Percentiles rank a stretch among this genome's conserved stretches.
Evolutionary conservation across 257 asterid species (phyloP).

Genomic region (Solanum habrochaites): DNA sequence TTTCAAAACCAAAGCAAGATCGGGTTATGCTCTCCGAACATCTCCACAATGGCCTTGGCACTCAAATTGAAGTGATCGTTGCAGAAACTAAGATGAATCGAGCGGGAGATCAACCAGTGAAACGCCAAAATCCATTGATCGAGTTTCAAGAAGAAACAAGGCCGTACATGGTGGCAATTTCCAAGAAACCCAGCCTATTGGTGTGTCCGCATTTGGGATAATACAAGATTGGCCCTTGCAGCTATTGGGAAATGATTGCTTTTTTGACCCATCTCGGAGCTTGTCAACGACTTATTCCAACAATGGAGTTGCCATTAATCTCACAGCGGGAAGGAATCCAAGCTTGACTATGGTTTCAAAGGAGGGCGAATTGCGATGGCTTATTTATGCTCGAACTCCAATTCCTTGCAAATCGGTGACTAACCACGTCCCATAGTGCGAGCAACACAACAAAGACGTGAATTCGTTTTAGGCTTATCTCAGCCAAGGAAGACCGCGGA

Average conservation of each 20-base stretch:
- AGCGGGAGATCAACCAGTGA: slow-evolving; percentile 45
- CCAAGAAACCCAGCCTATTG: slow-evolving; percentile 45
- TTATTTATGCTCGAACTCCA: slow-evolving; percentile 38
- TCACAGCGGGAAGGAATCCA: slow-evolving; percentile 32
- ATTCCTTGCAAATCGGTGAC: slow-evolving; percentile 35
- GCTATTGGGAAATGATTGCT: slow-evolving; percentile 38
- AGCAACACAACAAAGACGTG: slow-evolving; percentile 49
- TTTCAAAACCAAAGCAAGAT: slow-evolving; percentile 39
- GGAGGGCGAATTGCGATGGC: slow-evolving; percentile 48
- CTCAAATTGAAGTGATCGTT: slow-evolving; percentile 39
- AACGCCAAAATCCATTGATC: slow-evolving; percentile 39
- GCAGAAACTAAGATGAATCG: slow-evolving; percentile 38
- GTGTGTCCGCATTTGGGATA: slow-evolving; percentile 49
- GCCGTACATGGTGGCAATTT: slow-evolving; percentile 44
- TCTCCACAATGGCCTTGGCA: slow-evolving; percentile 50
- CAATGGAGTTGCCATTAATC: slow-evolving; percentile 37
- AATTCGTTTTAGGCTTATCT: slow-evolving; percentile 42
- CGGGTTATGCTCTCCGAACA: slow-evolving; percentile 40
- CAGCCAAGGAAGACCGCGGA: slow-evolving; percentile 39
- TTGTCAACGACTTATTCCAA: slow-evolving; percentile 40
- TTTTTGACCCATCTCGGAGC: slow-evolving; percentile 45
- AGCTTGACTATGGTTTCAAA: slow-evolving; percentile 41
- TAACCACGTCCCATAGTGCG: slow-evolving; percentile 42
- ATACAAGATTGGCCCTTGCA: slow-evolving; percentile 32
- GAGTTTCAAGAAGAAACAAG: slow-evolving; percentile 45